Evolutionary conservation across 2,329 filamentous ascomycete species (phyloP).

Genomic region (Aspergillus sp.): DNA sequence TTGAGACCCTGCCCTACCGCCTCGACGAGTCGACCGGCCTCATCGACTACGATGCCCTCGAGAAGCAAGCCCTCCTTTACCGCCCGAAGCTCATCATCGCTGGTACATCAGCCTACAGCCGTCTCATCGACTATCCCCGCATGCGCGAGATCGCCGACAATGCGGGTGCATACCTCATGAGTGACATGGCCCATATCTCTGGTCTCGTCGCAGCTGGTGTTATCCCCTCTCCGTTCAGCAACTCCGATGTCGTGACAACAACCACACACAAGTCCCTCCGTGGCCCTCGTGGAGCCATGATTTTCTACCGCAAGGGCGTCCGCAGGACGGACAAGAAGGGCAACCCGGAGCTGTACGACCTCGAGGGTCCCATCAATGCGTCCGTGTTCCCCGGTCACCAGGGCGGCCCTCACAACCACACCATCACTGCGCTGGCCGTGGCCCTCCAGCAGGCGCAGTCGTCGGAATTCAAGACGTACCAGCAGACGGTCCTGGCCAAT

Average conservation of each 20-base stretch:
- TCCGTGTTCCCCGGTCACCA: slow-evolving; percentile 99
- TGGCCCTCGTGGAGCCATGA: slow-evolving; percentile 97
- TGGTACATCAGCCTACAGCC: slow-evolving; percentile 97
- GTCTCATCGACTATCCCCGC: slow-evolving; percentile 92
- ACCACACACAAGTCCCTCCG: slow-evolving; percentile 99
- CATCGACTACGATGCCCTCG: slow-evolving; percentile 94
- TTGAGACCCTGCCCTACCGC: slow-evolving; percentile 97
- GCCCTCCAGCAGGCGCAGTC: slow-evolving; percentile 91
- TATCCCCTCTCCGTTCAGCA: slow-evolving; percentile 87
- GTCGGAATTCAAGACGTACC: slow-evolving; percentile 91
- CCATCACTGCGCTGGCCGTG: slow-evolving; percentile 94
- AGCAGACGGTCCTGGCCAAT: slow-evolving; percentile 89
- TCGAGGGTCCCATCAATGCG: slow-evolving; percentile 96
- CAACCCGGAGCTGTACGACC: slow-evolving; percentile 87
- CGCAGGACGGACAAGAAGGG: slow-evolving; percentile 90
- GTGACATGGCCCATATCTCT: slow-evolving; percentile 99
- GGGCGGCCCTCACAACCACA: slow-evolving; percentile 99
- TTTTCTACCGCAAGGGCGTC: slow-evolving; percentile 98
- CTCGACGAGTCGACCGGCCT: slow-evolving; percentile 78
- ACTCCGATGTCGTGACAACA: slow-evolving; percentile 96
- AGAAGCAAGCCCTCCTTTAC: slow-evolving; percentile 88
- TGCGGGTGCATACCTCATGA: slow-evolving; percentile 90
- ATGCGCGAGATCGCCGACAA: slow-evolving; percentile 96
- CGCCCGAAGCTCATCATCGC: slow-evolving; percentile 95
- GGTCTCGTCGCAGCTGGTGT: slow-evolving; percentile 91